Evolutionary conservation across 331 rosid species (phyloP), one percentile per base, ranked within the genome.

Genomic region (Acacia concinna): DNA sequence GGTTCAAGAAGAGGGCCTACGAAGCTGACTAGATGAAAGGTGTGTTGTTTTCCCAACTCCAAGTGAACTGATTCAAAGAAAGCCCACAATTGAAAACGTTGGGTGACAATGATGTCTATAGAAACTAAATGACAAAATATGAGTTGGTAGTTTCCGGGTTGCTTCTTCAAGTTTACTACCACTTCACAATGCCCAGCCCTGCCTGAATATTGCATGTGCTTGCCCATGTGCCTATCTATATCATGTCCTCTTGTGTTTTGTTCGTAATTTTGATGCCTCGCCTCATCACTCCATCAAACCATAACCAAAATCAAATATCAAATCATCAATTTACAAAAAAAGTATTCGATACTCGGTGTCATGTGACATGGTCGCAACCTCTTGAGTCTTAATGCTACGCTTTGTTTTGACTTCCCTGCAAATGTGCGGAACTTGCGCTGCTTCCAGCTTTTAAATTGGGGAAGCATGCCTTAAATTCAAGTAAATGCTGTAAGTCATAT

Each of bases 21-120:
- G 10, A 60, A 27, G 8, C n/a, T 28, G 66, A 60, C 32, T 21
- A 23, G 63, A 10, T 1, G 5, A 23, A 18, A 15, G 25, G 57
- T 4, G 57, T 4, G 15, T 21, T 8, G 63, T 21, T 30, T 56
- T 20, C 7, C 54, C 10, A n/a, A n/a, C 27, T 21, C 13, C 14
- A 0, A 56, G 10, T 0, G 17, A n/a, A 13, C 32, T 1, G 10
- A 28, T 46, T 15, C 17, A 14, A 11, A 1, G 68, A 73, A 74
- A 67, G 68, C 34, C 28, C 32, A 74, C 68, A 13, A 72, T 64
- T 57, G 4, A 25, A 57, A 73, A 66, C 15, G 76, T 67, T 57
- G 28, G 6, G 77, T 78, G 82, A 35, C 59, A 71, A 38, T 21
- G 72, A 38, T n/a, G 8, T n/a, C 5, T 11, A 20, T 28, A 23